A percentile compares a stretch with the other conserved stretches of the same genome.
These are phyloP conservation scores for Paramecium octaurelia DNA, from an alignment of 73 alveolate genomes.

Conservation along the genomic window DNA sequence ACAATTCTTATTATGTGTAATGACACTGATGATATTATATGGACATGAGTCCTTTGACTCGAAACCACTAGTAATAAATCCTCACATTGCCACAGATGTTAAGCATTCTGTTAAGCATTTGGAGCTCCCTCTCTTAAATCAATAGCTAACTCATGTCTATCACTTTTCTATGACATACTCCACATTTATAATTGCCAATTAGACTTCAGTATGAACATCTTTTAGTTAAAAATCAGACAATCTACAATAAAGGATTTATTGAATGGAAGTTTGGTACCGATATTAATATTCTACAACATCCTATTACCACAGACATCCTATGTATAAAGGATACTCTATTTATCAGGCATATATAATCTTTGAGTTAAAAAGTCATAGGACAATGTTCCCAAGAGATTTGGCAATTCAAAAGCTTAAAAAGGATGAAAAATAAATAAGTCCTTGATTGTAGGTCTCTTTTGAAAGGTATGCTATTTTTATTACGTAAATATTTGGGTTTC, in stretches of 20 bases:
- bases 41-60: background rate
- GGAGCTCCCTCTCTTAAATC: conserved; percentile 40
- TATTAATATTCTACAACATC: background rate
- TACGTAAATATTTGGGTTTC: conserved; percentile 27
- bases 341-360: conserved; percentile 22
- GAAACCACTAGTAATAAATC: background rate
- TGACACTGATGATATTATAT: conserved; percentile 21
- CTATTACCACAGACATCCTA: conserved; percentile 27
- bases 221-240: conserved; percentile 5
- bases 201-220: conserved; percentile 3
- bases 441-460: conserved; percentile 24
- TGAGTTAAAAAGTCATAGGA: background rate
- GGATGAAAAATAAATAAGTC: background rate
- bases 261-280: conserved; percentile 18
- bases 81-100: background rate
- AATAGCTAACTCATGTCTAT: conserved; percentile 27
- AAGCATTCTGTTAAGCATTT: background rate
- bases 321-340: background rate
- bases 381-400: conserved; percentile 2
- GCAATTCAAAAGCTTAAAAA: background rate
- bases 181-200: conserved; percentile 47
- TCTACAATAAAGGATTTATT: conserved; percentile 9
- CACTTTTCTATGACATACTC: conserved; percentile 29
- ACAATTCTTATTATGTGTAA: background rate
- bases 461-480: background rate